These are phyloP conservation scores for Skeletonema grethae DNA, from an alignment of 108 stramenopile species.

Conservation along the genomic window DNA sequence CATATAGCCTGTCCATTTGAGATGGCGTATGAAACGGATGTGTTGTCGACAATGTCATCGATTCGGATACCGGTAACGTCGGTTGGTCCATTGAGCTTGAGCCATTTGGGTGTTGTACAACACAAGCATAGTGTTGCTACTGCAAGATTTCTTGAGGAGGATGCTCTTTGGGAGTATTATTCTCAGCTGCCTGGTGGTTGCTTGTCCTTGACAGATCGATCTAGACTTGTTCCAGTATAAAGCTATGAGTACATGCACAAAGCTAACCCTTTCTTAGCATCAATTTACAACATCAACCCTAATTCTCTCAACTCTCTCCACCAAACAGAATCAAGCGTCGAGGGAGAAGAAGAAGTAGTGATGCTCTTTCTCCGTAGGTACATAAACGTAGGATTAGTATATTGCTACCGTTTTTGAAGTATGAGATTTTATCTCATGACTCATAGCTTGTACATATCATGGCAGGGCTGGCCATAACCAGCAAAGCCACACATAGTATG, in stretches of 20 bases:
- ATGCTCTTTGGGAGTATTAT: slow-evolving; percentile 44
- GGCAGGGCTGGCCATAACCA: no score
- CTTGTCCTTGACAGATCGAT: slow-evolving; percentile 39
- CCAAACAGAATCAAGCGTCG: no score
- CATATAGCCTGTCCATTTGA: slow-evolving; percentile 37
- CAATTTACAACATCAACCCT: no score
- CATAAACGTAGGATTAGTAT: no score
- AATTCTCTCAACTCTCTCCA: no score
- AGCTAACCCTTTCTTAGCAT: not conserved
- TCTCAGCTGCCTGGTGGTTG: slow-evolving; percentile 44
- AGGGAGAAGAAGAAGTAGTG: no score
- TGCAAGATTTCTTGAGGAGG: slow-evolving; percentile 36
- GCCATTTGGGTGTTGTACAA: not conserved
- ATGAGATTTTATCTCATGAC: no score
- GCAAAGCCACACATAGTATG: no score
- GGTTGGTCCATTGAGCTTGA: not conserved
- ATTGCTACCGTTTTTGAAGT: no score
- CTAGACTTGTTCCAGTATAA: slow-evolving; percentile 39
- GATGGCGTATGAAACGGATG: slow-evolving; percentile 36
- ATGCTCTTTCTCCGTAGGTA: no score
- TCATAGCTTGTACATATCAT: no score
- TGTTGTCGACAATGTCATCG: slow-evolving; percentile 38
- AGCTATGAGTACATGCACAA: not conserved
- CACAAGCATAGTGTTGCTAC: slow-evolving; percentile 5
- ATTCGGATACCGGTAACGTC: slow-evolving; percentile 33